Evolutionary conservation across 768 basidiomycete genomes (phyloP).

Genomic region (Tulasnella calospora): DNA sequence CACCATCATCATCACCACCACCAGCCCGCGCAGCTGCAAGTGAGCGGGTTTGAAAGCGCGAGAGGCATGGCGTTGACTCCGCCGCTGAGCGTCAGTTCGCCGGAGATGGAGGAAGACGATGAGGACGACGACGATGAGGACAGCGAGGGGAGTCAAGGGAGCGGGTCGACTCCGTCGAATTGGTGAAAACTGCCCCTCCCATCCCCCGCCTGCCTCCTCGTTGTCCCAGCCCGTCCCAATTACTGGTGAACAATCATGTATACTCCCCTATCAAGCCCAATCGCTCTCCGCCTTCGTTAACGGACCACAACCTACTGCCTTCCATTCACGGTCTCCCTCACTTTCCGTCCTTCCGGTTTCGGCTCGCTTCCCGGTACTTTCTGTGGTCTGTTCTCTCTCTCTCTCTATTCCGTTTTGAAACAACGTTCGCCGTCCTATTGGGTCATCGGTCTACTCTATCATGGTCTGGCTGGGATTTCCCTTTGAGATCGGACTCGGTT

Average conservation of each 20-base stretch:
- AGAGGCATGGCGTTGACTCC: not conserved
- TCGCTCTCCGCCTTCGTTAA: not conserved
- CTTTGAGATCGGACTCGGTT: not conserved
- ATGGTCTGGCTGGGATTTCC: not conserved
- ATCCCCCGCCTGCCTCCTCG: not conserved
- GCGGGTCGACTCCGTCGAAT: not conserved
- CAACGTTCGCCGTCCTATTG: not conserved
- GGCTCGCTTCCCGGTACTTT: not conserved
- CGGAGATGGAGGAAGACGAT: not conserved
- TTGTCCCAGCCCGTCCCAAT: not conserved
- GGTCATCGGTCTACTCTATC: not conserved
- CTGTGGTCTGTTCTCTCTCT: not conserved
- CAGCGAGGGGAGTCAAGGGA: not conserved
- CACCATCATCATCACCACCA: not conserved
- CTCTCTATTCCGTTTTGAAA: not conserved
- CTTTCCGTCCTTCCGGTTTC: not conserved
- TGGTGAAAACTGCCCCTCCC: conserved; percentile 1
- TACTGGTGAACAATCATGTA: no score
- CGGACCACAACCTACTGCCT: no score
- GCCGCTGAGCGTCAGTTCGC: not conserved
- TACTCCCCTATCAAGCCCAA: not conserved
- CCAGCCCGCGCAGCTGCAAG: not conserved
- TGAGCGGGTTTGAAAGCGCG: not conserved
- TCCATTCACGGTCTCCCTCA: not conserved
- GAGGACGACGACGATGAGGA: not conserved